Evolutionary conservation across 768 basidiomycete species (phyloP), one percentile per base, ranked within the genome.

Genomic region (Naematelia aurantialba): DNA sequence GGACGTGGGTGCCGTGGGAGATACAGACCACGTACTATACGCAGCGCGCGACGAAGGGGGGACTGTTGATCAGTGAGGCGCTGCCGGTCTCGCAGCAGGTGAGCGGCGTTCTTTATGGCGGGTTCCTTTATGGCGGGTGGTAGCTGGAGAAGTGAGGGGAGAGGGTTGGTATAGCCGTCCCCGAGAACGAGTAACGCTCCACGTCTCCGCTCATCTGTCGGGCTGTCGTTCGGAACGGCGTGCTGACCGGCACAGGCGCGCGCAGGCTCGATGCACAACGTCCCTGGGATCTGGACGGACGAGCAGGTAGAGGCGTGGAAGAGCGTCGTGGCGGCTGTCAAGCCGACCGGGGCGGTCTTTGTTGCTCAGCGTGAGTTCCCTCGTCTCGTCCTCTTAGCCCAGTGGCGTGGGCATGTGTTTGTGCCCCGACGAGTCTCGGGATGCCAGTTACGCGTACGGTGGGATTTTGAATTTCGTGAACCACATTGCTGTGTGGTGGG

Each of bases 231-330:
- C 19, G 25, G 17, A 31, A 61, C 60, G 5, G 17, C 34, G 34
- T 39, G 34, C 34, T 39, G 34, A 39, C 17, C 8, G 5, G 12
- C 61, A 5, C 55, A 59, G 45, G 63, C 67, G 4, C 60, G 61
- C 0, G 59, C 34, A 39, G 34, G 34, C 8, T 39, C 34, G 8
- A 39, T 39, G 34, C 17, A 8, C 34, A 39, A 39, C 17, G 34
- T 39, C 17, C 34, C 34, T 17, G 58, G 58, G 8, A 39, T 39
- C 17, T 39, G 8, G 79, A 83, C 71, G n/a, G 70, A 81, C 2
- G 83, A 81, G 22, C 88, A 90, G 62, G 81, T 81, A 30, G 59
- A 67, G 0, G 82, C 75, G 0, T 87, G 85, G 86, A 83, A 82
- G 67, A 66, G 79, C 75, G 72, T 89, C 14, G 82, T 81, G 17